phyloP scores from a whole-genome alignment of 192 early-diverging fungal genomes.

The Coemansia sp. region DNA sequence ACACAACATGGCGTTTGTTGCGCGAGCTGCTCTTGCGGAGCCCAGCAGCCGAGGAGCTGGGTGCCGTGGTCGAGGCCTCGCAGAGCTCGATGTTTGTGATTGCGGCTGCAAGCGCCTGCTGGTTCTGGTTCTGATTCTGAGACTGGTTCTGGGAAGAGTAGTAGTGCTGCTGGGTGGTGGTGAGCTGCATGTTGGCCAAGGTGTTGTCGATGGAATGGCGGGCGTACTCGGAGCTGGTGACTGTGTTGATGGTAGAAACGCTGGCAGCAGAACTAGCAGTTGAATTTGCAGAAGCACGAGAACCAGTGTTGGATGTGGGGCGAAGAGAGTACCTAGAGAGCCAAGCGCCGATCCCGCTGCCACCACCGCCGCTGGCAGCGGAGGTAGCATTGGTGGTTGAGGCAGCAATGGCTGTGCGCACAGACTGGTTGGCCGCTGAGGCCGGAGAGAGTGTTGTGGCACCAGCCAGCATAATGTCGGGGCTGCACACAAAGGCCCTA shows the following conservation, averaged over 20 bases:
- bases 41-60: constrained; percentile 16
- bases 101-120: constrained; percentile 46
- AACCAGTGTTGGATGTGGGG: constrained; percentile 23
- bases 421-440: neutral
- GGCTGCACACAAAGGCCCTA: neutral
- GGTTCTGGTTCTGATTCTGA: neutral
- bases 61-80: constrained; percentile 18
- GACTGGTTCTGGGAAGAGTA: neutral
- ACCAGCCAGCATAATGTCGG: neutral
- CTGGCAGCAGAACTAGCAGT: constrained; percentile 37
- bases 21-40: constrained; percentile 13
- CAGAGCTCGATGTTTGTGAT: constrained; percentile 52
- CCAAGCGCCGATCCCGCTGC: constrained; percentile 46
- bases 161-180: constrained; percentile 11
- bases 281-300: constrained; percentile 40
- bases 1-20: constrained; percentile 36
- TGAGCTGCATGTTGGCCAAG: constrained; percentile 37
- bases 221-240: constrained; percentile 36
- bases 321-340: constrained; percentile 46
- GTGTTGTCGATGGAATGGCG: constrained; percentile 52
- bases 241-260: constrained; percentile 29
- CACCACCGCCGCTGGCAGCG: constrained; percentile 13
- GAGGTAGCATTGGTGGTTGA: constrained; percentile 1
- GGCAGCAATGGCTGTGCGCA: neutral
- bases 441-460: neutral